These are phyloP conservation scores for Solanum neorickii DNA, from an alignment of 257 asterid genomes.

Conservation along the genomic window DNA sequence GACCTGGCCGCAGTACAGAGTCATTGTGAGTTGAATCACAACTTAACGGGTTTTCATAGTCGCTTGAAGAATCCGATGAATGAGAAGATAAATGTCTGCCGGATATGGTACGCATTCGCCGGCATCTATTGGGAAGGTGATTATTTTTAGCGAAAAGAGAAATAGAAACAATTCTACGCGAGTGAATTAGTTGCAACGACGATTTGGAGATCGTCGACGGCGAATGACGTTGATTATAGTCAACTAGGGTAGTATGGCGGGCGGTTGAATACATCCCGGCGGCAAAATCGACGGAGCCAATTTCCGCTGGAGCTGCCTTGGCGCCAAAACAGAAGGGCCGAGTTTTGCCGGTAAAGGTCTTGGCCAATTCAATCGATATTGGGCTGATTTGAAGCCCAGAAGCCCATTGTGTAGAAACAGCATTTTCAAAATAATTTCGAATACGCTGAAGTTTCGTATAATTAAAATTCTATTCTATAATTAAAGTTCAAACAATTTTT, in stretches of 20 bases:
- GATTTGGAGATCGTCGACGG: neutral
- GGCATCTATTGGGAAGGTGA: neutral
- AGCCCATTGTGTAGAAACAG: neutral
- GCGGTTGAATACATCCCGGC: neutral
- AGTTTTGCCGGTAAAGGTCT: neutral
- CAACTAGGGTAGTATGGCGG: neutral
- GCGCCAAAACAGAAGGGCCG: neutral
- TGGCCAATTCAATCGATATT: neutral
- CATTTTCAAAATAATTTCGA: neutral
- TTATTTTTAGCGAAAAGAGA: neutral
- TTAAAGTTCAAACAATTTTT: neutral
- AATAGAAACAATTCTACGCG: neutral
- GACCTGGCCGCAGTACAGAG: neutral
- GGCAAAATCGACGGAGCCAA: neutral
- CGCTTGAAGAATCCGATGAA: neutral
- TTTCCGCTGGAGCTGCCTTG: neutral
- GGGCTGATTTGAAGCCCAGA: neutral
- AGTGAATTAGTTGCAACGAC: neutral
- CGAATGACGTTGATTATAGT: neutral
- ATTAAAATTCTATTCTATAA: neutral
- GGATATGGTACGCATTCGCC: neutral
- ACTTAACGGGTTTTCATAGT: neutral
- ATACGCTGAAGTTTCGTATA: neutral
- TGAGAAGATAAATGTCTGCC: neutral
- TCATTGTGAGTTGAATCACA: neutral